Base-by-base conservation (phyloP, 306 rosid species). In the Alnus glutinosa region DNA sequence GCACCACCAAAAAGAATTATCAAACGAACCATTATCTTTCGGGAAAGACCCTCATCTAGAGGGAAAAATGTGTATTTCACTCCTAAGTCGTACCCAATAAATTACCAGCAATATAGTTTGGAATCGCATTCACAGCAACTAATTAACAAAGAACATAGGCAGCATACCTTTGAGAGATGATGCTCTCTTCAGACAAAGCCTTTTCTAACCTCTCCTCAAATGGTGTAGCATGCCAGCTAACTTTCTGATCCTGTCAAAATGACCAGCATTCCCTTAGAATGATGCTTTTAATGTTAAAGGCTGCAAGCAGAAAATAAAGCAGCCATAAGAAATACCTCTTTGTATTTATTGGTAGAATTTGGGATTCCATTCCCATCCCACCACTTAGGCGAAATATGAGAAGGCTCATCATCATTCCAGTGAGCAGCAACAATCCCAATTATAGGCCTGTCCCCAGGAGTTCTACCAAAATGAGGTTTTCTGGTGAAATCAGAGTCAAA, bases 151-250 rank as follows among this genome's bases (percentile, higher is more conserved):
- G 48, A 28, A 30, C 47, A 49, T 62, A 28, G 23, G 32, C 19
- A 55, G 72, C 30, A 59, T 80, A 89, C 95, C 93, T 89, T 78
- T 89, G 85, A 73, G 94, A 51, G 71, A 89, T 79, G 76, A 83
- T 16, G 75, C 82, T 88, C 51, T 90, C 97, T 83, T 91, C 99
- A 16, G 88, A 88, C 74, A 96, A 71, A 36, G 98, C 99, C 86
- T 91, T 96, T 80, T 91, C 91, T 59, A 93, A 63, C 82, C 98
- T 88, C 82, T 90, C 93, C 86, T 91, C 99, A 73, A 96, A 96
- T 13, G 98, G 96, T 7, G 98, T 96, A 0, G 98, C 98, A 51
- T 96, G 99, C 99, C 99, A 96, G 78, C 89, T 92, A 75, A 96
- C 97, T 79, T 84, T 96, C 87, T 96, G 99, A 80, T 96, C 97